phyloP scores from a whole-genome alignment of 2,329 filamentous ascomycete genomes.

The Exophiala mesophila region DNA sequence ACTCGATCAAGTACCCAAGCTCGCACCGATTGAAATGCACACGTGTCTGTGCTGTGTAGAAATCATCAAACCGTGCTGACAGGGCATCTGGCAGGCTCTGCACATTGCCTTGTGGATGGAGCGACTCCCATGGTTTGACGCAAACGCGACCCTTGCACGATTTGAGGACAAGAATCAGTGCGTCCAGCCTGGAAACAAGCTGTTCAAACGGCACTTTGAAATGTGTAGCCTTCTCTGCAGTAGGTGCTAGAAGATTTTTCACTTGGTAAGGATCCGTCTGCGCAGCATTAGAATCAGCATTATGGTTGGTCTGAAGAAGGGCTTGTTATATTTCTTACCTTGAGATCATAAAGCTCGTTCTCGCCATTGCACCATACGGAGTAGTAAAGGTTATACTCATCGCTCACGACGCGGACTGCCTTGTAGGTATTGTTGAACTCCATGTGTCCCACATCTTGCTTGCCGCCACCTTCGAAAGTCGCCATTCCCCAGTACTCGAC shows the following conservation, averaged over 20 bases:
- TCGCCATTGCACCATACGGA: constrained; percentile 38
- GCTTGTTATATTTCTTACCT: constrained; percentile 24
- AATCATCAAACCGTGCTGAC: constrained; percentile 11
- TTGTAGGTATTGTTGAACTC: constrained; percentile 35
- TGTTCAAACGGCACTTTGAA: background rate
- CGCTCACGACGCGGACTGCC: constrained; percentile 31
- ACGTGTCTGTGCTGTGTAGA: constrained; percentile 7
- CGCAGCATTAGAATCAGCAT: background rate
- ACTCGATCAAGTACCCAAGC: constrained; percentile 9
- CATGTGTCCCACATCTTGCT: constrained; percentile 20
- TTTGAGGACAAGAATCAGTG: constrained; percentile 36
- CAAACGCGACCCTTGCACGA: constrained; percentile 36
- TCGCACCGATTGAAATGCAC: constrained; percentile 10
- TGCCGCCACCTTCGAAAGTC: constrained; percentile 31
- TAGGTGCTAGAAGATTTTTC: constrained; percentile 29
- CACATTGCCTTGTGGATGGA: constrained; percentile 33
- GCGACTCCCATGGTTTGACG: constrained; percentile 34
- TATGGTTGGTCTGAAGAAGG: background rate
- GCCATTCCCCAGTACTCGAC: constrained; percentile 53
- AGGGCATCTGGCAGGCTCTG: constrained; percentile 32
- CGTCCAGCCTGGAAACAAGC: constrained; percentile 30
- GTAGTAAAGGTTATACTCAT: constrained; percentile 36
- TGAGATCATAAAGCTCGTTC: constrained; percentile 38
- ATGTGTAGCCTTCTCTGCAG: background rate
- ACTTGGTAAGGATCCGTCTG: constrained; percentile 36